These are phyloP conservation scores for Fusarium sp. DNA, from an alignment of 2,329 filamentous ascomycete genomes.

Conservation along the genomic window DNA sequence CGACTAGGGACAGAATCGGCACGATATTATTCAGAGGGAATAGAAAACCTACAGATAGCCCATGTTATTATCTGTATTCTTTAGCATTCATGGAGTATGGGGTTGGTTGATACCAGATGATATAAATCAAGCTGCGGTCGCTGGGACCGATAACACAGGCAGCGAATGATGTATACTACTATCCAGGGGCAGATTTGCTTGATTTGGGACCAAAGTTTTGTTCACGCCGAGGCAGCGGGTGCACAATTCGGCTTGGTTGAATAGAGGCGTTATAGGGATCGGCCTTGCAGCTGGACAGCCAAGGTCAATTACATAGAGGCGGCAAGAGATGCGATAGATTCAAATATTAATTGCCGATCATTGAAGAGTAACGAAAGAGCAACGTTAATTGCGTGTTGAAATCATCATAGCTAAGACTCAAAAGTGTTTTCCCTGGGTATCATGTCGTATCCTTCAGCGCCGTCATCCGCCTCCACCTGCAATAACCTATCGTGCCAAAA, in stretches of 20 bases:
- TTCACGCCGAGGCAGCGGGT: conserved; percentile 19
- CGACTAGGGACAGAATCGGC: conserved; percentile 35
- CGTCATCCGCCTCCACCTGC: not conserved
- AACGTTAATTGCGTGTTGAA: not conserved
- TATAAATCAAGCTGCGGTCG: conserved; percentile 13
- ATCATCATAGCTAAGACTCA: conserved; percentile 10
- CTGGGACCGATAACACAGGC: conserved; percentile 9
- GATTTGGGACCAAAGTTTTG: conserved; percentile 7
- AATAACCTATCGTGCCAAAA: conserved; percentile 5
- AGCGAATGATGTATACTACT: conserved; percentile 25
- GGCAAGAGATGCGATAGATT: conserved; percentile 4
- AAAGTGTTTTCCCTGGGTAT: conserved; percentile 46
- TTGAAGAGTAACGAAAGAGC: not conserved
- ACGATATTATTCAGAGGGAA: not conserved
- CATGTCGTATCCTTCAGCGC: conserved; percentile 44
- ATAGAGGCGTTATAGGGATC: conserved; percentile 33
- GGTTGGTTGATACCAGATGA: conserved; percentile 27
- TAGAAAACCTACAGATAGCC: conserved; percentile 7
- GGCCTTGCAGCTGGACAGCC: conserved; percentile 11
- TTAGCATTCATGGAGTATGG: conserved; percentile 34
- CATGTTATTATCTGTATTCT: conserved; percentile 24
- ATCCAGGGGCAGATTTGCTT: conserved; percentile 8
- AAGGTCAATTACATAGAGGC: conserved; percentile 21
- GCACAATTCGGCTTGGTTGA: conserved; percentile 21
- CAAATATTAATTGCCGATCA: conserved; percentile 20